Conservation (phyloP, 1,139 yeast genomes). For the Candida frijolesensis region DNA sequence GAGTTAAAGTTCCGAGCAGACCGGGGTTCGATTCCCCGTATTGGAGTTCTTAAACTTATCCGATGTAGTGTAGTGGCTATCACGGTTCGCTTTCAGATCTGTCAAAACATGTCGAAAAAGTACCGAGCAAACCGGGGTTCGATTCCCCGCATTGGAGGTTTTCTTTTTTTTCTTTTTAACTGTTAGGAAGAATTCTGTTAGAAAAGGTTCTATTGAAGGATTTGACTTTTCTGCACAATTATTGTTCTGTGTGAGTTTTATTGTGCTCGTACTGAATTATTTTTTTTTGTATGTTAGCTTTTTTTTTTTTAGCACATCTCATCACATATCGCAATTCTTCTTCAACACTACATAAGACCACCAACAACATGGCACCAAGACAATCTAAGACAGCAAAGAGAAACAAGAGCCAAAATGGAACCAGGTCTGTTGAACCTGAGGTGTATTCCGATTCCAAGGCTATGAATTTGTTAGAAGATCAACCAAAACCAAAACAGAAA, state of each 20-base stretch:
- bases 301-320: slow-evolving; percentile 8
- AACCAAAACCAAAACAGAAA: slow-evolving; percentile 67
- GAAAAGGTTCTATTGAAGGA: too few species aligned
- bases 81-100: slow-evolving; percentile 9
- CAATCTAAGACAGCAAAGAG: slow-evolving; percentile 64
- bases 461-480: slow-evolving; percentile 60
- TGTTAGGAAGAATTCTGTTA: too few species aligned
- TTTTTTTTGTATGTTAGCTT: not conserved
- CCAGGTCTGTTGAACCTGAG: slow-evolving; percentile 65
- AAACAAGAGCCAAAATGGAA: slow-evolving; percentile 50
- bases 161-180: slow-evolving; percentile 4
- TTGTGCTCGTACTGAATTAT: not conserved
- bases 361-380: slow-evolving; percentile 53
- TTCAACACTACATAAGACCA: not conserved
- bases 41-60: slow-evolving; percentile 3
- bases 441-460: slow-evolving; percentile 66
- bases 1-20: slow-evolving; percentile 7
- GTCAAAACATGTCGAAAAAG: not conserved
- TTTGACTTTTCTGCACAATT: not conserved
- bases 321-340: slow-evolving; percentile 1
- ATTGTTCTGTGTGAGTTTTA: not conserved
- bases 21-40: slow-evolving; percentile 12
- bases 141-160: slow-evolving; percentile 10
- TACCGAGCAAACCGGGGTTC: slow-evolving; percentile 11
- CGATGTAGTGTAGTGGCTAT: slow-evolving; percentile 10